These are phyloP conservation scores for Podaxis carcinomalis DNA, from an alignment of 768 basidiomycete species.

Conservation along the genomic window DNA sequence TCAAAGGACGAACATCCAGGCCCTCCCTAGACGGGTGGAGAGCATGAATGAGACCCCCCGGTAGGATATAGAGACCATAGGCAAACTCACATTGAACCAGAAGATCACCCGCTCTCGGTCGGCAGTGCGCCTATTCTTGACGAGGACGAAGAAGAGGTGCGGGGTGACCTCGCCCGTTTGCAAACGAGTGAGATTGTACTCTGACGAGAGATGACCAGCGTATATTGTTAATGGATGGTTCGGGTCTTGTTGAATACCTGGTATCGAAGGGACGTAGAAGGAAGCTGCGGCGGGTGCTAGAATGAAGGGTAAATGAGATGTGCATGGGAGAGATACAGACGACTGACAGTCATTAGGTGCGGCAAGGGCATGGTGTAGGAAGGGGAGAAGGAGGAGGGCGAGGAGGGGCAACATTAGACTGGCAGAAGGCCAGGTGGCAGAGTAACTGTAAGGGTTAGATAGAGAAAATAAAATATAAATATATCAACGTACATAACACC, in stretches of 20 bases:
- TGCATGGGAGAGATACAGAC: background rate
- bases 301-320: slow-evolving; percentile 7
- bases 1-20: slow-evolving; percentile 98
- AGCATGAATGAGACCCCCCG: slow-evolving; percentile 1
- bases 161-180: slow-evolving; percentile 59
- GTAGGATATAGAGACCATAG: background rate
- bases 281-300: slow-evolving; percentile 79
- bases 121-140: slow-evolving; percentile 83
- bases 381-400: background rate
- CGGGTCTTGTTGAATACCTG: slow-evolving; percentile 72
- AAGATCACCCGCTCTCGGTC: slow-evolving; percentile 89
- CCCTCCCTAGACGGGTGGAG: slow-evolving; percentile 58
- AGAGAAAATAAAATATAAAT: slow-evolving; percentile 4
- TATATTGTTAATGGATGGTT: slow-evolving; percentile 72
- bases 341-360: slow-evolving; percentile 36
- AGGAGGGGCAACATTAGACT: slow-evolving; percentile 9
- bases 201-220: slow-evolving; percentile 82
- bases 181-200: slow-evolving; percentile 52
- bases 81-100: slow-evolving; percentile 85
- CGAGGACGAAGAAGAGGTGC: slow-evolving; percentile 85
- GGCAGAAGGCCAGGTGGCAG: slow-evolving; percentile 11
- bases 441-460: background rate
- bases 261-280: slow-evolving; percentile 76
- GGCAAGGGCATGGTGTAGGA: slow-evolving; percentile 9
- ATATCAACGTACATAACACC: slow-evolving; percentile 12